Base-by-base conservation (phyloP, 495 filamentous ascomycete species). In the Aspergillus campestris region DNA sequence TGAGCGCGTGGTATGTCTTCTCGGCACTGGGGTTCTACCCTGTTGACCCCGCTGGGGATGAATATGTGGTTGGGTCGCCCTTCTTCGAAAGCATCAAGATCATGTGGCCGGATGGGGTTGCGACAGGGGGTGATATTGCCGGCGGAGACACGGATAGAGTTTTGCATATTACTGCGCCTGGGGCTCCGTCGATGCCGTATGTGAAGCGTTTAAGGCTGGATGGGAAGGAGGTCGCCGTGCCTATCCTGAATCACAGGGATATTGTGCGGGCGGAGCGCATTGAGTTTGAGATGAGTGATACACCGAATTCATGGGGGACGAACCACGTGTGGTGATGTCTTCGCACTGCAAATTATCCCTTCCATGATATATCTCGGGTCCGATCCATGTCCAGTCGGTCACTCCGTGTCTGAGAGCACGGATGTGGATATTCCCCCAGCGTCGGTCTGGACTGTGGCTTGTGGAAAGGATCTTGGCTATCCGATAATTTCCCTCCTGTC, bases 1-100 rank as follows among this genome's bases (percentile, higher is more conserved):
- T 53, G 52, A 61, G 58, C 35, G 49, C 58, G 7, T 61, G 58
- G 58, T 61, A 61, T 39, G 31, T 61, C 5, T 61, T 58, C 28
- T 58, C 58, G 0, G 55, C 55, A 6, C 34, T 61, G 8, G 58
- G 58, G 3, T 61, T 61, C 33, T 61, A 61, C 35, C 55, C 58
- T 0, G 55, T 61, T 33, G 56, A 61, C 8, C 55, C 58, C 0
- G 58, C 58, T n/a, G 53, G 52, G 9, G 58, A 58, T 36, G 49
- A 58, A 31, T 61, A 61, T 37, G 38, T 58, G 24, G 37, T 61
- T 18, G 55, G 55, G 0, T 49, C 58, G 0, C 58, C 58, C 4
- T 52, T 61, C 12, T 61, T 61, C 34, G 58, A 61, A 28, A 44
- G 53, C 15, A 41, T 58, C 9, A 47, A 49, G 8, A 61, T 61